These are phyloP conservation scores for Coprinopsis strossmayeri DNA, from an alignment of 768 basidiomycete genomes.

Conservation along the genomic window DNA sequence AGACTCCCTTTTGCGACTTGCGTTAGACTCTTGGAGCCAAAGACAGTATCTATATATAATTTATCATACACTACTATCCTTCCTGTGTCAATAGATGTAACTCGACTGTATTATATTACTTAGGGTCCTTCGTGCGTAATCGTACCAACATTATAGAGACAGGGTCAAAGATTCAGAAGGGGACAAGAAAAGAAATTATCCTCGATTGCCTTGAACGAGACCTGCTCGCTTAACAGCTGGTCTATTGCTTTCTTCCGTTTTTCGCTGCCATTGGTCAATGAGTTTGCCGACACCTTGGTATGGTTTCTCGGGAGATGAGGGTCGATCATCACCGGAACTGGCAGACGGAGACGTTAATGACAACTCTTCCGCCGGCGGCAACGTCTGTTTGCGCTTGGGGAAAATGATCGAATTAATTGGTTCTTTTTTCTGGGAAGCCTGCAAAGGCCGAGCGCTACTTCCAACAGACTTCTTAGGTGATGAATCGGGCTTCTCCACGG, in stretches of 20 bases:
- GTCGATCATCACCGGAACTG: slow-evolving; percentile 25
- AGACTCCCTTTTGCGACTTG: not conserved
- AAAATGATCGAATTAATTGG: not conserved
- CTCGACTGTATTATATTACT: not conserved
- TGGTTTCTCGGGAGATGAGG: slow-evolving; percentile 69
- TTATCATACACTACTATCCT: slow-evolving; percentile 5
- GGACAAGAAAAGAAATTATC: slow-evolving; percentile 8
- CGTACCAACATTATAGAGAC: not conserved
- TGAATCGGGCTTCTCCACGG: not conserved
- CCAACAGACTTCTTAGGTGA: not conserved
- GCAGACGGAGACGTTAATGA: slow-evolving; percentile 13
- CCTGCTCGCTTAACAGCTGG: slow-evolving; percentile 34
- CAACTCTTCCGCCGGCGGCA: slow-evolving; percentile 9
- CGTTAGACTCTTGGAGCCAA: not conserved
- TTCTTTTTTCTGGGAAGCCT: not conserved
- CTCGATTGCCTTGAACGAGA: slow-evolving; percentile 20
- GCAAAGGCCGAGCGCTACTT: not conserved
- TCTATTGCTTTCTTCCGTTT: slow-evolving; percentile 49
- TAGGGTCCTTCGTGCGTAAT: no score
- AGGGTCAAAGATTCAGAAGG: not conserved
- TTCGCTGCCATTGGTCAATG: slow-evolving; percentile 86
- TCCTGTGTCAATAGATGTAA: not conserved
- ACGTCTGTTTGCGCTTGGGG: slow-evolving; percentile 8
- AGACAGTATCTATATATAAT: not conserved
- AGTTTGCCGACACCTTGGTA: slow-evolving; percentile 81